These are phyloP conservation scores for Chlorella sp. DNA, from an alignment of 139 green algal species.

Conservation along the genomic window DNA sequence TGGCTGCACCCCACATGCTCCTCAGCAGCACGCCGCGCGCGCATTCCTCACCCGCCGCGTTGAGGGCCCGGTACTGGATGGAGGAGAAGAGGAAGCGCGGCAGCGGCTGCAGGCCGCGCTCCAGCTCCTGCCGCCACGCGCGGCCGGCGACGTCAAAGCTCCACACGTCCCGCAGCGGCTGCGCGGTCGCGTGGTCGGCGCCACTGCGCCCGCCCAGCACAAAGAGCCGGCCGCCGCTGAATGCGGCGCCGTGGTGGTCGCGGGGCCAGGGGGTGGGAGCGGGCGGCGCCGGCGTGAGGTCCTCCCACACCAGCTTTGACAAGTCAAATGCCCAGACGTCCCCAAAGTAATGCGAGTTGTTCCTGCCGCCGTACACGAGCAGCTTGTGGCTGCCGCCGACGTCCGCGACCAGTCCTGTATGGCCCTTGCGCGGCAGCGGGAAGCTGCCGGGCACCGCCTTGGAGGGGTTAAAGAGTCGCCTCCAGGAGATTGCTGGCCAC, in stretches of 20 bases:
- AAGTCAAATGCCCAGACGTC: conserved; percentile 30
- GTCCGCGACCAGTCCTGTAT: conserved; percentile 14
- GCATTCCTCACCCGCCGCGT: no score
- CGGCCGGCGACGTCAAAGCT: conserved; percentile 14
- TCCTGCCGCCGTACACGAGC: conserved; percentile 25
- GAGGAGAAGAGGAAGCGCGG: conserved; percentile 26
- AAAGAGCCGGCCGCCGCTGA: conserved; percentile 2
- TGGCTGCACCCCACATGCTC: no score
- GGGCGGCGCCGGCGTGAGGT: conserved; percentile 9
- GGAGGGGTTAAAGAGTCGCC: conserved; percentile 4
- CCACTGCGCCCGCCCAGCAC: conserved; percentile 10
- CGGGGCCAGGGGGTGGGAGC: no score
- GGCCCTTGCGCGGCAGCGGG: conserved; percentile 22
- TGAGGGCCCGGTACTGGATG: conserved; percentile 5
- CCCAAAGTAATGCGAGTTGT: conserved; percentile 15
- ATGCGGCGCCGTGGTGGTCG: conserved; percentile 15
- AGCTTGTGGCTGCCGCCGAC: neutral
- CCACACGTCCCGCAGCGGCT: conserved; percentile 30
- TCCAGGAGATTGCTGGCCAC: conserved; percentile 9
- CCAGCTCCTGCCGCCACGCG: conserved; percentile 13
- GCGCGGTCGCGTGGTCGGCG: neutral
- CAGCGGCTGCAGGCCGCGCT: conserved; percentile 20
- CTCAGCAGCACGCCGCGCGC: no score
- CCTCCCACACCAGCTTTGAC: neutral
- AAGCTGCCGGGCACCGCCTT: neutral